Evolutionary conservation across 805 yeast genomes (phyloP), one percentile per base, ranked within the genome.

Genomic region (Candida namnaoensis): DNA sequence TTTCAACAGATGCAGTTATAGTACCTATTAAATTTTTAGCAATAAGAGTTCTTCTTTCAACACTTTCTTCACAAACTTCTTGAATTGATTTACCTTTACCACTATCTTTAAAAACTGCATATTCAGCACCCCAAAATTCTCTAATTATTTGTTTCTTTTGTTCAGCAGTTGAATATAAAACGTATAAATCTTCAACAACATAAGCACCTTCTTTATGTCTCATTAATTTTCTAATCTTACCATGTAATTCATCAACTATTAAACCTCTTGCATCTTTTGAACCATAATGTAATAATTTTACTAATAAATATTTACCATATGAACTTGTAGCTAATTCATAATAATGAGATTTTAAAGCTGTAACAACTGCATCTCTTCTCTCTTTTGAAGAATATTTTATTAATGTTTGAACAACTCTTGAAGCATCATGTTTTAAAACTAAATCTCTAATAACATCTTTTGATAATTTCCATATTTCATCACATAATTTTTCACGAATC

Each of bases 181-280:
- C 86, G 58, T 71, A 91, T 55, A 87, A 71, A 70, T 91, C 99
- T 65, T 91, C 98, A 49, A 90, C 88, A 34, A 91, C 98, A 56
- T 91, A 88, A 12, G 98, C 98, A 65, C 97, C 99, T 71, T 91
- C 98, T 67, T 85, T 82, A 66, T 91, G 97, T 70, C 95, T 80
- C 93, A 91, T 88, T 44, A 91, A 70, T 64, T 88, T 91, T 61
- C 96, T 75, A 55, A 87, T 76, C 53, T 82, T 81, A 39, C 99
- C 99, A 57, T 88, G 95, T 50, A 91, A 72, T 65, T 88, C 96
- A 56, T 82, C 74, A 43, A 90, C 72, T 43, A 91, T 82, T 33
- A 77, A 51, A 41, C 78, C 82, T 54, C 96, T 75, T 1, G 90
- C 78, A 28, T 81, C 80, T 57, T 81, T 87, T 7, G 91, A 76